These are phyloP conservation scores for Iris pallida DNA, from an alignment of 116 monocot species.

Conservation along the genomic window DNA sequence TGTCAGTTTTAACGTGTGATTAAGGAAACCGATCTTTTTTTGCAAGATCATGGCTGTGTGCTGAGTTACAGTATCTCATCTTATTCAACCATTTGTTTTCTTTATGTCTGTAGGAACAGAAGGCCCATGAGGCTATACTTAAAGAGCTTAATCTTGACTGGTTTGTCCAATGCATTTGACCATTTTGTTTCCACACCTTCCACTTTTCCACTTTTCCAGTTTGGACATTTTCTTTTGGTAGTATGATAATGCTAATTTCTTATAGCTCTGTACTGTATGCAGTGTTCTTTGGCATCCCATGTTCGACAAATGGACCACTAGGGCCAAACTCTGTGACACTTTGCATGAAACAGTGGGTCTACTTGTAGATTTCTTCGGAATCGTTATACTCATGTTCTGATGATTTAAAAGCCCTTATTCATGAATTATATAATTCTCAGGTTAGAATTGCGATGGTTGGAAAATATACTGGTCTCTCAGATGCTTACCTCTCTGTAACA, in stretches of 20 bases:
- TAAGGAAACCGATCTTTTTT: background rate
- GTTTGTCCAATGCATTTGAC: slow-evolving; percentile 25
- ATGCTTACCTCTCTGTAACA: slow-evolving; percentile 81
- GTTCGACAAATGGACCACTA: slow-evolving; percentile 59
- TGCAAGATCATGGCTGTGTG: background rate
- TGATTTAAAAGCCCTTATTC: background rate
- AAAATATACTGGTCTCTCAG: slow-evolving; percentile 80
- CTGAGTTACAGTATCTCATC: background rate
- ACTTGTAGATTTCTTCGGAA: background rate
- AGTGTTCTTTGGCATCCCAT: slow-evolving; percentile 38
- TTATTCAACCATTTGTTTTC: background rate
- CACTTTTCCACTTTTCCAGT: background rate
- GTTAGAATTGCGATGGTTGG: slow-evolving; percentile 85
- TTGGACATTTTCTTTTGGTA: background rate
- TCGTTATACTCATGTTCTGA: background rate
- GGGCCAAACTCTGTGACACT: slow-evolving; percentile 47
- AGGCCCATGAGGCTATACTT: slow-evolving; percentile 26
- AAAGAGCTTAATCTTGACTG: slow-evolving; percentile 28
- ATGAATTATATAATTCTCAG: slow-evolving; percentile 20
- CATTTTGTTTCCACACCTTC: background rate
- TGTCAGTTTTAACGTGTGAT: background rate
- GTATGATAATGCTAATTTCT: background rate
- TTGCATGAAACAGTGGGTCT: slow-evolving; percentile 53
- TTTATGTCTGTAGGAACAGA: slow-evolving; percentile 57
- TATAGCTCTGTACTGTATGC: background rate